Percentiles rank a stretch among this genome's conserved stretches.
These are phyloP conservation scores for Straminergon stramineum DNA, from an alignment of 225 moss, liverwort and hornwort species.

Conservation along the genomic window DNA sequence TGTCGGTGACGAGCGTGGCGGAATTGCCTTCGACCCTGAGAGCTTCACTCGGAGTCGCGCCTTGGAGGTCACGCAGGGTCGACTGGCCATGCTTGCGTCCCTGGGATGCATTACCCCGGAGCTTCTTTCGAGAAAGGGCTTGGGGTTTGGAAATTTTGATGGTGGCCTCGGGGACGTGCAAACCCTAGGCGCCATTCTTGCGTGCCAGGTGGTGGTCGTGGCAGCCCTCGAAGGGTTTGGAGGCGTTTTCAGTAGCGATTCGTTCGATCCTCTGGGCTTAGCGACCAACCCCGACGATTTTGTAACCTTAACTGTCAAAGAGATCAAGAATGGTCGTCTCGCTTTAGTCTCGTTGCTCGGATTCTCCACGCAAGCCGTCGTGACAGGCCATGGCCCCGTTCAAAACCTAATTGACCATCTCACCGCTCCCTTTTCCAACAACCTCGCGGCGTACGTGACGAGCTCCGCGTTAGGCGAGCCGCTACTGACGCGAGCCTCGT, in stretches of 20 bases:
- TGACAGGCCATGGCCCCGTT: constrained; percentile 60
- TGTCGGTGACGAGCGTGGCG: constrained; percentile 21
- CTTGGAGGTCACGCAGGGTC: constrained; percentile 22
- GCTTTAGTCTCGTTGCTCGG: constrained; percentile 72
- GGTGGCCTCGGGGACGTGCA: not conserved
- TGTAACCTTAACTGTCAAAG: constrained; percentile 60
- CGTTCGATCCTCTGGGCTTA: constrained; percentile 68
- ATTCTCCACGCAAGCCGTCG: constrained; percentile 50
- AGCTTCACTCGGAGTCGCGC: constrained; percentile 20
- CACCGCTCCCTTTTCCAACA: constrained; percentile 25
- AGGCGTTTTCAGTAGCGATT: not conserved
- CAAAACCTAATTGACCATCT: constrained; percentile 59
- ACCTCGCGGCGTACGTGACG: constrained; percentile 1
- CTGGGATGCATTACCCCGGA: constrained; percentile 16
- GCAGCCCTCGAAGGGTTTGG: constrained; percentile 1
- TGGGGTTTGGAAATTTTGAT: not conserved
- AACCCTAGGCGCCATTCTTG: constrained; percentile 1
- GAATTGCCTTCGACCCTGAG: constrained; percentile 34
- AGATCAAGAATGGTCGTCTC: constrained; percentile 77
- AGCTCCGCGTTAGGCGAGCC: constrained; percentile 16
- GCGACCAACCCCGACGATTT: constrained; percentile 24
- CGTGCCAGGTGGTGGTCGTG: not conserved
- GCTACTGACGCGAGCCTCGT: constrained; percentile 15
- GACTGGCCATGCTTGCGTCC: constrained; percentile 27
- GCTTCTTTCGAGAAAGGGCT: not conserved